These are phyloP conservation scores for Mucor circinelloides DNA, from an alignment of 371 early-diverging fungal species.

Conservation along the genomic window DNA sequence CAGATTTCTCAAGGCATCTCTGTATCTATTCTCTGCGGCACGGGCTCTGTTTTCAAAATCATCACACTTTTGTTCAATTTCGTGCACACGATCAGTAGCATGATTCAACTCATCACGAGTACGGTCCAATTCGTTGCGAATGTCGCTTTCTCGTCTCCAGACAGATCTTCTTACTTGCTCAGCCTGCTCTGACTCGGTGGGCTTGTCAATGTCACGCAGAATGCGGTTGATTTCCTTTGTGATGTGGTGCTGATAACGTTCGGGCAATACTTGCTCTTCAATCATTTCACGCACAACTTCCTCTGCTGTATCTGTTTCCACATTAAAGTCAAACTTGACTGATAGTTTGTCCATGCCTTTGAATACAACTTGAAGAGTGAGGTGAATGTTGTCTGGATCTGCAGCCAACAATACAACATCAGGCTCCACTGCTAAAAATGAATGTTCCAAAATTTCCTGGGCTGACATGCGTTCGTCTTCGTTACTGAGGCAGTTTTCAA, in stretches of 20 bases:
- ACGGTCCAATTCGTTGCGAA: conserved; percentile 41
- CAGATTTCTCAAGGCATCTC: conserved; percentile 33
- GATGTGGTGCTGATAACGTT: conserved; percentile 67
- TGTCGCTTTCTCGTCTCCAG: conserved; percentile 54
- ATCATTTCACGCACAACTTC: conserved; percentile 83
- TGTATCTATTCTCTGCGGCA: conserved; percentile 38
- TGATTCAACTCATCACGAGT: conserved; percentile 35
- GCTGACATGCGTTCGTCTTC: conserved; percentile 64
- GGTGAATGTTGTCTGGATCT: conserved; percentile 54
- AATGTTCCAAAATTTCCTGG: conserved; percentile 49
- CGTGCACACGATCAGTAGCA: conserved; percentile 33
- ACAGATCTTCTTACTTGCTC: conserved; percentile 49
- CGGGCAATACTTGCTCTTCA: conserved; percentile 68
- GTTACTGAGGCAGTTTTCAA: conserved; percentile 64
- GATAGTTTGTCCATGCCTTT: conserved; percentile 69
- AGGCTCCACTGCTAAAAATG: conserved; percentile 60
- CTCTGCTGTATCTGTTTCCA: conserved; percentile 77
- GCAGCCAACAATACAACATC: conserved; percentile 59
- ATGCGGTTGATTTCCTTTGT: conserved; percentile 77
- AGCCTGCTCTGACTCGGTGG: conserved; percentile 36
- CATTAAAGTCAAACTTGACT: conserved; percentile 81
- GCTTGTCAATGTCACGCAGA: conserved; percentile 62
- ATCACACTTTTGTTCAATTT: conserved; percentile 42
- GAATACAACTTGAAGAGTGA: conserved; percentile 74
- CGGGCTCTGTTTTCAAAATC: conserved; percentile 40